phyloP scores from a whole-genome alignment of 306 rosid species.

The Biancaea sappan region DNA sequence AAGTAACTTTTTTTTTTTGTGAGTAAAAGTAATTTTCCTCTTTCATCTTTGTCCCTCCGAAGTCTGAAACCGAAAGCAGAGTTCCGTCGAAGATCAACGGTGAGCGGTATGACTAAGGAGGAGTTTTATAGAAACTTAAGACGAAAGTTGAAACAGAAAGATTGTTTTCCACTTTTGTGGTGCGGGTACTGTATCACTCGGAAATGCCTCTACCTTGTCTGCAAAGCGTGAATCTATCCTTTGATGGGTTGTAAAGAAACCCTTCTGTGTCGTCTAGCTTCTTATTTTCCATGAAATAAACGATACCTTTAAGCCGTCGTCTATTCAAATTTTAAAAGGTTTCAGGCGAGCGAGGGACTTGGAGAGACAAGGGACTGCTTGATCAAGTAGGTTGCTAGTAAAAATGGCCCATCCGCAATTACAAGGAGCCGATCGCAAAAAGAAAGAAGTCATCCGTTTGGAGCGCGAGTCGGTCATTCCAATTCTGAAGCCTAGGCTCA shows the following conservation, averaged over 20 bases:
- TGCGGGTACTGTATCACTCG: not conserved
- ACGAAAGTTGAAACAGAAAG: too few species aligned
- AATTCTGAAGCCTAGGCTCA: constrained; percentile 72
- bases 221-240: constrained; percentile 44
- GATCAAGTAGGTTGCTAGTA: not conserved
- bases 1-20: too few species aligned
- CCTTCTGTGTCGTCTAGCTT: constrained; percentile 13
- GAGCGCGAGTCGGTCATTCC: constrained; percentile 90
- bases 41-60: not conserved
- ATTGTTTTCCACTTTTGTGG: not conserved
- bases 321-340: constrained; percentile 13
- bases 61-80: constrained; percentile 25
- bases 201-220: constrained; percentile 24
- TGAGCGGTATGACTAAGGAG: constrained; percentile 11
- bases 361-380: constrained; percentile 19
- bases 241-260: constrained; percentile 23
- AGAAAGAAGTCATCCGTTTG: constrained; percentile 67
- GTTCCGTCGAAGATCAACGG: constrained; percentile 8
- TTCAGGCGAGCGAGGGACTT: not conserved
- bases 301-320: constrained; percentile 1
- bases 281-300: not conserved
- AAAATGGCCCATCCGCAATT: constrained; percentile 24
- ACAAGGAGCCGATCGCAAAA: constrained; percentile 17
- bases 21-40: not conserved
- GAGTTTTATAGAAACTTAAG: not conserved